Evolutionary conservation across 2,329 filamentous ascomycete species (phyloP).

Genomic region (Cladosporium velox): DNA sequence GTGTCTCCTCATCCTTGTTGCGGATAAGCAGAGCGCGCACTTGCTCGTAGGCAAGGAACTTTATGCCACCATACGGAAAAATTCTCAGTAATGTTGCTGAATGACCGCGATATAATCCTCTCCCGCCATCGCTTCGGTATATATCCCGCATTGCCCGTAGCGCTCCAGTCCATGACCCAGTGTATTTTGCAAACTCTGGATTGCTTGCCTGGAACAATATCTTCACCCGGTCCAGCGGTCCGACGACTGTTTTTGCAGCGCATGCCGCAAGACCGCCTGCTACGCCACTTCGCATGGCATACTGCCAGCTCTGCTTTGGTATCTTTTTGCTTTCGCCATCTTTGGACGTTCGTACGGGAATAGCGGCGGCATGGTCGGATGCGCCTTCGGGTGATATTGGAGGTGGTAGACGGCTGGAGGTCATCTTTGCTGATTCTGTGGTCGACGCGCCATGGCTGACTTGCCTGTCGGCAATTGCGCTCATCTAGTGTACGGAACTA

Average conservation of each 20-base stretch:
- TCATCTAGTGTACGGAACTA: constrained; percentile 28
- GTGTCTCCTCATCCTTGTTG: constrained; percentile 72
- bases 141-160: constrained; percentile 83
- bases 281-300: constrained; percentile 77
- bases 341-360: constrained; percentile 29
- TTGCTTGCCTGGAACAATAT: constrained; percentile 97
- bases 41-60: constrained; percentile 97
- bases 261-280: constrained; percentile 91
- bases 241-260: constrained; percentile 92
- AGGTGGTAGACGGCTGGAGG: constrained; percentile 18
- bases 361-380: constrained; percentile 25
- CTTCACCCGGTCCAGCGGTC: constrained; percentile 94
- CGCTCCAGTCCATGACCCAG: constrained; percentile 83
- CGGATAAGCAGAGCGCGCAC: constrained; percentile 79
- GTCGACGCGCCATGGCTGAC: constrained; percentile 31
- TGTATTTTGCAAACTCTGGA: constrained; percentile 90
- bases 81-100: constrained; percentile 91
- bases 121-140: constrained; percentile 69
- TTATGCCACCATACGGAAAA: constrained; percentile 96
- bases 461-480: constrained; percentile 31
- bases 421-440: constrained; percentile 44
- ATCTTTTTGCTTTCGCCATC: constrained; percentile 51
- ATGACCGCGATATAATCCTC: constrained; percentile 87
- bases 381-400: constrained; percentile 16
- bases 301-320: constrained; percentile 76